Evolutionary conservation across 352 stramenopile species (phyloP).

Genomic region (Pythium rhizo-oryzae): DNA sequence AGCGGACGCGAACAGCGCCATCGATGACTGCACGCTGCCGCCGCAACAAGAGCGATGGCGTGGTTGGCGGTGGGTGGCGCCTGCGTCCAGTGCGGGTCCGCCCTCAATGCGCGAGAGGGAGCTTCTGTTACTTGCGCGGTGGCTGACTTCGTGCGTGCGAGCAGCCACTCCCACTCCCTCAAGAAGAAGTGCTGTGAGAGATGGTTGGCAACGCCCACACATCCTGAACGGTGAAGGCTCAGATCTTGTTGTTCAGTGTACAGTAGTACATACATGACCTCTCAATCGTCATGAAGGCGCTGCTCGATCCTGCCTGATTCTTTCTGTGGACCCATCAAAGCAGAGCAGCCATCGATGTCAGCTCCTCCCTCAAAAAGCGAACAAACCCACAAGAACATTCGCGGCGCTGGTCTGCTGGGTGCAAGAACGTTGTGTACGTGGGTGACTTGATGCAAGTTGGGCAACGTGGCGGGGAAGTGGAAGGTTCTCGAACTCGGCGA

Average conservation of each 20-base stretch:
- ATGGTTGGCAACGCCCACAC: too few species aligned
- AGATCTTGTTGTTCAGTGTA: too few species aligned
- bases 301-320: too few species aligned
- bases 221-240: too few species aligned
- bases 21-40: too few species aligned
- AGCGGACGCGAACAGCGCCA: too few species aligned
- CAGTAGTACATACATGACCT: too few species aligned
- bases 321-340: too few species aligned
- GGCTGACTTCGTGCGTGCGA: background rate
- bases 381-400: conserved; percentile 2
- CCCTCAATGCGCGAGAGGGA: background rate
- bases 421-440: background rate
- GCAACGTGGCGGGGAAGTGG: background rate
- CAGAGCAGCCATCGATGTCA: too few species aligned
- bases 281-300: too few species aligned
- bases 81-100: too few species aligned
- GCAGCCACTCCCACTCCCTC: background rate
- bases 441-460: background rate
- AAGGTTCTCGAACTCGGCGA: background rate
- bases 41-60: background rate
- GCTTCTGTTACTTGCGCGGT: background rate
- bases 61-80: background rate
- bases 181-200: background rate
- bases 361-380: background rate
- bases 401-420: background rate